Percentiles rank a stretch among this genome's conserved stretches.
Conservation (phyloP, 1,284 basidiomycete species). For the Sanguinoderma infundibulare region DNA sequence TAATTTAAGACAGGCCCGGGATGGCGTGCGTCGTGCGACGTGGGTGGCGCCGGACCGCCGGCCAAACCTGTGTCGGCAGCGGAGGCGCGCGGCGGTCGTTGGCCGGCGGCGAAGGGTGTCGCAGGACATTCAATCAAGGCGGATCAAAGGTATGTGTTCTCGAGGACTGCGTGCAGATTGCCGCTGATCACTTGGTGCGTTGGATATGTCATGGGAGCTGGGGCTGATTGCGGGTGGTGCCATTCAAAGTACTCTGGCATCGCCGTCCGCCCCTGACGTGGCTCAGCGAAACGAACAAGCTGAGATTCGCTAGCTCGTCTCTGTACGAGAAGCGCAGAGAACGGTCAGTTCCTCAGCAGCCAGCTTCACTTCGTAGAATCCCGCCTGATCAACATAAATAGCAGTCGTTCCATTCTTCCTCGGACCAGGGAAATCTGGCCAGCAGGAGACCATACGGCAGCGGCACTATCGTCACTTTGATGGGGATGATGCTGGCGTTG, state of each 20-base stretch:
- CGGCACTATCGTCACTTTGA: conserved; percentile 17
- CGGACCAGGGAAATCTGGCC: conserved; percentile 3
- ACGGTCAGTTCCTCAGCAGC: not conserved
- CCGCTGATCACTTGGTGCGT: conserved; percentile 15
- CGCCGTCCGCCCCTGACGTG: not conserved
- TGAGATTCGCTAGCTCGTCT: not conserved
- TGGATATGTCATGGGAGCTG: no score
- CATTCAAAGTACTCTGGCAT: not conserved
- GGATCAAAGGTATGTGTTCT: conserved; percentile 22
- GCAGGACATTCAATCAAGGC: conserved; percentile 20
- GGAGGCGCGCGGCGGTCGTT: not conserved
- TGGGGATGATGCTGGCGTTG: conserved; percentile 26
- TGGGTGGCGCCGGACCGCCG: no score
- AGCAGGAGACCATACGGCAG: conserved; percentile 18
- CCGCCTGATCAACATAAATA: not conserved
- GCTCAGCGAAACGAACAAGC: not conserved
- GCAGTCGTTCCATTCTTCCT: not conserved
- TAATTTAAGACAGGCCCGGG: no score
- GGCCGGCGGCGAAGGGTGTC: not conserved
- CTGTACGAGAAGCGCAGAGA: not conserved
- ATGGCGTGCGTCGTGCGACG: no score
- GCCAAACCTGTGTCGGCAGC: no score
- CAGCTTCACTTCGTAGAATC: not conserved
- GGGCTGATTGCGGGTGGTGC: conserved; percentile 7
- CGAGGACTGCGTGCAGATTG: conserved; percentile 22